Percentiles rank a stretch among this genome's conserved stretches.
phyloP scores from a whole-genome alignment of 1,284 basidiomycete species.

The Cutaneotrichosporon cutaneum region DNA sequence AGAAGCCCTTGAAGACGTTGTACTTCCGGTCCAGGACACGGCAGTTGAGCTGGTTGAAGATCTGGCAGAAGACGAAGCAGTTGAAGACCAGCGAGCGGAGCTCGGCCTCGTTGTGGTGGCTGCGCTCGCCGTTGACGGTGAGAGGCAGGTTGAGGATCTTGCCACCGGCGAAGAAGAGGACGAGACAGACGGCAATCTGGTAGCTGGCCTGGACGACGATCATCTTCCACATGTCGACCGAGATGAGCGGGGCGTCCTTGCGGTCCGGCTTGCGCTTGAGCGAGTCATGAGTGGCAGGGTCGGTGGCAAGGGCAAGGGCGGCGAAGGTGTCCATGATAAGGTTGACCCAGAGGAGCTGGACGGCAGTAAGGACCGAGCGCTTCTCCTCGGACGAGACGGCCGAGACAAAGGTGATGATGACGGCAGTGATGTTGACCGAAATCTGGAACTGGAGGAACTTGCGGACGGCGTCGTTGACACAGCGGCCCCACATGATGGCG shows the following conservation, averaged over 20 bases:
- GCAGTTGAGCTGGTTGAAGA: conserved; percentile 91
- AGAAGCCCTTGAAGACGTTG: conserved; percentile 85
- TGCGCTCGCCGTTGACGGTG: conserved; percentile 35
- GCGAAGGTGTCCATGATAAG: conserved; percentile 96
- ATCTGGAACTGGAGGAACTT: conserved; percentile 99
- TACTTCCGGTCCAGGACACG: conserved; percentile 78
- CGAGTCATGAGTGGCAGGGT: conserved; percentile 78
- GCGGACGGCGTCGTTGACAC: conserved; percentile 94
- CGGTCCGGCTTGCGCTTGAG: conserved; percentile 88
- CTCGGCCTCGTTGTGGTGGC: conserved; percentile 53
- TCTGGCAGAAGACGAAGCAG: conserved; percentile 91
- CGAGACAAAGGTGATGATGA: conserved; percentile 88
- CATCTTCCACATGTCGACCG: conserved; percentile 91
- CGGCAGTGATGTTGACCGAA: conserved; percentile 93
- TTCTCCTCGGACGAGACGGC: conserved; percentile 77
- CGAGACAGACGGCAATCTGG: conserved; percentile 77
- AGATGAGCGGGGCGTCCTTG: conserved; percentile 83
- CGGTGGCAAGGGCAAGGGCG: conserved; percentile 92
- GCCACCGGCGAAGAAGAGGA: conserved; percentile 84
- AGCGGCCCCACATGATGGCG: conserved; percentile 98
- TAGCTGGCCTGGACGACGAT: conserved; percentile 87
- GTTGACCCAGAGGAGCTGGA: conserved; percentile 79
- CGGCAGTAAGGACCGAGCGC: conserved; percentile 83
- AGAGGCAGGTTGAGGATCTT: conserved; percentile 64
- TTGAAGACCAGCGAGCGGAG: conserved; percentile 93